Base-by-base conservation (phyloP, 2,329 filamentous ascomycete genomes). In the Colletotrichum spinosum region DNA sequence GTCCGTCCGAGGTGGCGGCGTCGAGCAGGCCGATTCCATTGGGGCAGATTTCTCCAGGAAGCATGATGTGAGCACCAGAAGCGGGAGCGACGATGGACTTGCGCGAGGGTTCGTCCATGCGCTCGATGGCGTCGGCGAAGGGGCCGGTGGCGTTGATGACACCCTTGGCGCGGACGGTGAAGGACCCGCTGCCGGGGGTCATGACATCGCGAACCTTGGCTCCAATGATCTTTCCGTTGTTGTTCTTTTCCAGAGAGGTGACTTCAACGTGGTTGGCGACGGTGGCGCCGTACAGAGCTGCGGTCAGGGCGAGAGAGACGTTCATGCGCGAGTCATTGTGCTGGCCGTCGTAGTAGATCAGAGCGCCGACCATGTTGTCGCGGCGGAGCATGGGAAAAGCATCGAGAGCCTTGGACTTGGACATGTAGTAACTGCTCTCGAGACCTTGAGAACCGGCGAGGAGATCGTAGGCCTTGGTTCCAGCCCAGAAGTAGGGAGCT, bases 271-370 rank as follows among this genome's bases (percentile, higher is more conserved):
- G 91, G 79, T 93, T 95, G 67, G 94, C 88, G 33, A 95, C 85
- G 12, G 91, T 95, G 51, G 90, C 89, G 62, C 92, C 92, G 74
- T 94, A 94, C 41, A 94, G 83, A 8, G 91, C 89, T 58, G 92
- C 92, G 8, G 92, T 95, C 83, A 93, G 89, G 25, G 91, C 92
- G 53, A 96, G 84, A 9, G 91, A 93, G 50, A 94, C 89, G 76
- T 95, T 95, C 92, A 95, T 96, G 68, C 92, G 88, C 34, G 92
- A 93, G 75, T 96, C 92, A 74, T 96, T 95, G 81, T 95, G 92
- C 62, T 92, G 92, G 68, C 92, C 92, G 79, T 96, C 90, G 75
- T 95, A 95, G 84, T 96, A 96, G 42, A 95, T 92, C 72, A 95
- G 81, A 39, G 92, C 92, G 69, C 92, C 92, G 57, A 93, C 86